Conservation (phyloP, 176 grass and related monocot genomes). For the Tillandsia fasciculata region DNA sequence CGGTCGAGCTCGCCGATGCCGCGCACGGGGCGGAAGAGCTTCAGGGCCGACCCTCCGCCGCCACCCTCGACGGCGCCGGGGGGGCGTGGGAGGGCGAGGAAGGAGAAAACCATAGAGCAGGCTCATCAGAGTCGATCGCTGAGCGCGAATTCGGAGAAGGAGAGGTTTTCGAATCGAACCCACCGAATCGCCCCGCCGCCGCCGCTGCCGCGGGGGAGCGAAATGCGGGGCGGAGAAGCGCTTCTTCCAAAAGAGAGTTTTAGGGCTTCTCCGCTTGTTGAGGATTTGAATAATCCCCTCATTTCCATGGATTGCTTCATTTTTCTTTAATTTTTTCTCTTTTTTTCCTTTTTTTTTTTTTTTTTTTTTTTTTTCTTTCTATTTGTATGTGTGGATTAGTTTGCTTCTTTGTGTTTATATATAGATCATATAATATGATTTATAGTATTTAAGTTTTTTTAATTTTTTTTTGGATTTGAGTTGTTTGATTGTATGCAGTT, state of each 20-base stretch:
- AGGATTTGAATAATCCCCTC: conserved; percentile 31
- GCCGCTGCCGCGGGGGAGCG: background rate
- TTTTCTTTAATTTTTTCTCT: conserved; percentile 16
- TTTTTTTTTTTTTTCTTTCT: background rate
- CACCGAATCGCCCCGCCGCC: background rate
- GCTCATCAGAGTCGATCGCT: too few species aligned
- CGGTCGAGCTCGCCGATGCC: conserved; percentile 18
- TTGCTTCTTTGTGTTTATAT: background rate
- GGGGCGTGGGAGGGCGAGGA: background rate
- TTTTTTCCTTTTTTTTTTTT: background rate
- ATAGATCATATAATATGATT: too few species aligned
- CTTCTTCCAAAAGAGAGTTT: background rate
- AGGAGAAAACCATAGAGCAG: background rate
- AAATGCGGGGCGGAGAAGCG: background rate
- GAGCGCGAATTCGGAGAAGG: too few species aligned
- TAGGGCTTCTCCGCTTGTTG: background rate
- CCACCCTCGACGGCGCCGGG: background rate
- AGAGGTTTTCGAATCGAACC: too few species aligned
- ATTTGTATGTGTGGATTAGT: background rate
- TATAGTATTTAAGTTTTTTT: too few species aligned
- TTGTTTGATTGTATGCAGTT: too few species aligned
- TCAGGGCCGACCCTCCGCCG: conserved; percentile 9
- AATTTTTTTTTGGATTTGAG: too few species aligned
- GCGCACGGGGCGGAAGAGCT: conserved; percentile 12
- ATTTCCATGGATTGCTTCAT: conserved; percentile 44